These are phyloP conservation scores for Xylogone sp. DNA, from an alignment of 2,329 filamentous ascomycete species.

Conservation along the genomic window DNA sequence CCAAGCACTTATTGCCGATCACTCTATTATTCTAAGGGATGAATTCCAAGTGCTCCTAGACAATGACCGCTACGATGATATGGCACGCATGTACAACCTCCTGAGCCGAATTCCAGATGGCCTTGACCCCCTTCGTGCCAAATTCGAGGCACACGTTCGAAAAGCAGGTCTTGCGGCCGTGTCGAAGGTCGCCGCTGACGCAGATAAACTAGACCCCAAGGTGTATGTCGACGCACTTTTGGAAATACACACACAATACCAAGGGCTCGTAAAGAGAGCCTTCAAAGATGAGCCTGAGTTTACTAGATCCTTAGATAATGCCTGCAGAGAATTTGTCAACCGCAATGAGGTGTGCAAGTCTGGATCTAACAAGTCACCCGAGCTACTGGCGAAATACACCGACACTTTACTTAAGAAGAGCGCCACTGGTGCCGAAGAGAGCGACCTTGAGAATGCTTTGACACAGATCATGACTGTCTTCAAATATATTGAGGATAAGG, in stretches of 20 bases:
- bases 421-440: slow-evolving; percentile 87
- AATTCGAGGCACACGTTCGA: slow-evolving; percentile 89
- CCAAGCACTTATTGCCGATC: slow-evolving; percentile 82
- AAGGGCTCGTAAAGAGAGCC: slow-evolving; percentile 83
- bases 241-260: slow-evolving; percentile 91
- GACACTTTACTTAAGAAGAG: slow-evolving; percentile 92
- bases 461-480: slow-evolving; percentile 98
- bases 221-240: slow-evolving; percentile 93
- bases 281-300: slow-evolving; percentile 97
- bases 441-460: slow-evolving; percentile 84
- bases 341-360: slow-evolving; percentile 94
- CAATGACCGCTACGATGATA: slow-evolving; percentile 90
- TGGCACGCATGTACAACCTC: slow-evolving; percentile 93
- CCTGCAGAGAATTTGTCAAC: slow-evolving; percentile 97
- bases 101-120: slow-evolving; percentile 87
- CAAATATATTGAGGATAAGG: slow-evolving; percentile 99
- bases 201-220: slow-evolving; percentile 91
- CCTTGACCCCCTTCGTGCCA: slow-evolving; percentile 78
- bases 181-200: slow-evolving; percentile 83
- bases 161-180: slow-evolving; percentile 86
- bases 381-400: slow-evolving; percentile 91
- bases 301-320: slow-evolving; percentile 91
- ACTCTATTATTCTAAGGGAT: slow-evolving; percentile 80
- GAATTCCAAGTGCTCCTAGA: slow-evolving; percentile 94
- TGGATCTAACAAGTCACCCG: slow-evolving; percentile 89